Base-by-base conservation (phyloP, 2,329 filamentous ascomycete genomes). In the Arthrobotrys megalospora region DNA sequence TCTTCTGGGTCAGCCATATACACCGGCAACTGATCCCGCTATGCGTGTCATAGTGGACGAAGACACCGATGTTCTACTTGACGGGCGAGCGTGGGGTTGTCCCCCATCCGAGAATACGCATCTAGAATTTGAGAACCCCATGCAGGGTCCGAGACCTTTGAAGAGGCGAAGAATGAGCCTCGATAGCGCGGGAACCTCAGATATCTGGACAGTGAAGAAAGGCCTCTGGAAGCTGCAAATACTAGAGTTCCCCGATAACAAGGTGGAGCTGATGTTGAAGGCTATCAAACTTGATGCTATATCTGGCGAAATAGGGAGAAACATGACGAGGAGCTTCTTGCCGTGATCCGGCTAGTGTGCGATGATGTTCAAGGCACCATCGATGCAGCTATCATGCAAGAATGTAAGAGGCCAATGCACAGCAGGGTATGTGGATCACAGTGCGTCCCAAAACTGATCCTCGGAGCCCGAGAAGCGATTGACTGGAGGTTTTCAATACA, bases 61-160 rank as follows among this genome's bases (percentile, higher is more conserved):
- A 32, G 73, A 77, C 28, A 67, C 73, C 1, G 73, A 77, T 47
- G 73, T 77, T 19, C 34, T 67, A 19, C 66, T 77, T 32, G 73
- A 77, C 16, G 66, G 73, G 8, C 65, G 60, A 48, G 41, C 66
- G 45, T 77, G 66, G 73, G 73, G 73, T 47, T 53, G 34, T 8
- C 73, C 70, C 8, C 63, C 48, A 45, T 43, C 73, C 11, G 73
- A 71, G 50, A 64, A 63, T 41, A 36, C 65, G 21, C 73, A 77
- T 14, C 55, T 70, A 53, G 73, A 77, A 50, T 77, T 77, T 71
- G 73, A 77, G 36, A 77, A 77, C 50, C 73, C 73, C 32, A 77
- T 77, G 73, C 73, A 77, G 50, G 66, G 67, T 8, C 67, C 58
- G 8, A 71, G 73, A 47, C 73, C 73, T 7, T 47, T 66, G 16